These are phyloP conservation scores for Logfia minima DNA, from an alignment of 129 eudicot genomes.

Conservation along the genomic window DNA sequence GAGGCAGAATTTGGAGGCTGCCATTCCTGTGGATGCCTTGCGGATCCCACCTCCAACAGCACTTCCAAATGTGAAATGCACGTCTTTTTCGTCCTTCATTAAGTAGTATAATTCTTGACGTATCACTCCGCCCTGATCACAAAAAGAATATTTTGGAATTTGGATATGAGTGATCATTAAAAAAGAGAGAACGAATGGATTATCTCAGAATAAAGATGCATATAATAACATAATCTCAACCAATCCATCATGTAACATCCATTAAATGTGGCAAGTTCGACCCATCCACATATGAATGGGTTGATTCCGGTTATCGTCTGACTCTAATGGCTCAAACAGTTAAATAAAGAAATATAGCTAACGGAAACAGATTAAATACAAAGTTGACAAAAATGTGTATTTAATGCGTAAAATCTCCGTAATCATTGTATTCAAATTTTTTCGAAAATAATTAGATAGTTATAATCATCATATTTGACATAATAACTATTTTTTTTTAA, in stretches of 20 bases:
- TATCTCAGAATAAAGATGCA: background rate
- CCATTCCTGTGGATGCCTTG: constrained; percentile 80
- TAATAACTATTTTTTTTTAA: too few species aligned
- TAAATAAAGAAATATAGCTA: background rate
- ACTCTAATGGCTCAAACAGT: background rate
- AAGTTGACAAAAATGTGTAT: background rate
- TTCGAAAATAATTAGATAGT: background rate
- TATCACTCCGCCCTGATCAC: constrained; percentile 74
- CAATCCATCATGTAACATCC: background rate
- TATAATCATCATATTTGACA: too few species aligned
- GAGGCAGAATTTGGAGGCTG: constrained; percentile 83
- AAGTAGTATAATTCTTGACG: constrained; percentile 89
- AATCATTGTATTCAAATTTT: background rate
- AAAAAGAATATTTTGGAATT: constrained; percentile 20
- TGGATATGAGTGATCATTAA: background rate
- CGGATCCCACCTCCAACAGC: constrained; percentile 59
- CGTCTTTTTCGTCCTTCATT: constrained; percentile 82
- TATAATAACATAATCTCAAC: background rate
- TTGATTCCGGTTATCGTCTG: background rate
- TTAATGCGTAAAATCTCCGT: background rate
- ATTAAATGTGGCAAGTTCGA: background rate
- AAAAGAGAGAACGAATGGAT: background rate
- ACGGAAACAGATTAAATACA: background rate
- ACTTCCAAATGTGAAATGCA: constrained; percentile 82
- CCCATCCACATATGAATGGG: background rate